Evolutionary conservation across 257 asterid species (phyloP), one percentile per base, ranked within the genome.

Genomic region (Solanum boliviense): DNA sequence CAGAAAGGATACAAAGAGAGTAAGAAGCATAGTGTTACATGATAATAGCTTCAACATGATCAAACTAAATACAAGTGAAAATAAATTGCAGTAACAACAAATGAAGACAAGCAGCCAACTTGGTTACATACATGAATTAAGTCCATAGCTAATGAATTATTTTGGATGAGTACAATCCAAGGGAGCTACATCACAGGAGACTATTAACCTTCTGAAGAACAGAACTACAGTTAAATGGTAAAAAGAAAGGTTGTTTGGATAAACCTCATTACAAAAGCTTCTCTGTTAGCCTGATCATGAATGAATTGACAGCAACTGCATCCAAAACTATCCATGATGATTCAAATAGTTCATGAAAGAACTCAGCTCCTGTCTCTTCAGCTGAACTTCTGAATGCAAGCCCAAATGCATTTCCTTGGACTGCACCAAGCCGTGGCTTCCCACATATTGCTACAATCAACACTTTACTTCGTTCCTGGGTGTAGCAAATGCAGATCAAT

Each of bases 321-420:
- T 97, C 98, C 92, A 97, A 89, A 89, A 97, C 98, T 29, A 96
- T 94, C 99, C 99, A 96, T 3, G 99, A 97, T 2, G 98, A 96
- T 88, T 97, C 99, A 46, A 97, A 97, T 13, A 97, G 95, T 91
- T 97, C 99, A n/a, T 97, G 99, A 70, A 97, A 96, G 89, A 93
- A 96, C 92, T 95, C 99, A 9, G 95, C 94, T 84, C 98, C 98
- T 0, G 98, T 97, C 89, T 95, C 98, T 89, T 94, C 99, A 41
- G 99, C 99, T 29, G 98, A 95, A 79, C 93, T 91, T 91, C 98
- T 92, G 90, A 97, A 97, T 72, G 99, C 99, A 75, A 95, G 87
- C 58, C 99, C 99, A 46, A 97, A 97, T 15, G 96, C 99, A 78
- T 95, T 97, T 16, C 99, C 98, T 90, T 97, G 95, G 83, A 95